Base-by-base conservation (phyloP, 345 rosid genomes). In the Zanthoxylum bungeanum region DNA sequence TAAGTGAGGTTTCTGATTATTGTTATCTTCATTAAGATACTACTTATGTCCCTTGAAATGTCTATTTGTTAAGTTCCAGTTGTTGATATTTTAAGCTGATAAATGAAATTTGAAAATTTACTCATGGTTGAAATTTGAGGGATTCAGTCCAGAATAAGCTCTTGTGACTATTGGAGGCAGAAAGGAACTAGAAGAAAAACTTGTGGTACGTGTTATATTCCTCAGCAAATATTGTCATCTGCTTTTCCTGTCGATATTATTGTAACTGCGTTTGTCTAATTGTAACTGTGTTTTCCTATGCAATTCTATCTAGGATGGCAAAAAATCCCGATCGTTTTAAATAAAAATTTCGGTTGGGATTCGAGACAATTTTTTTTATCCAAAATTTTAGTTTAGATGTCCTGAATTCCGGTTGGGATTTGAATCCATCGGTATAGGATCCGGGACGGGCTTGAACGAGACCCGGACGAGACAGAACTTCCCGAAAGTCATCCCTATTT, bases 141-240 rank as follows among this genome's bases (percentile, higher is more conserved):
- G 98, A 7, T 94, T 94, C 72, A 92, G 96, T 77, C 97, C 98
- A 4, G 98, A 92, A 53, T 76, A 92, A 68, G 98, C 98, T 22
- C 78, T 94, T 33, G 98, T 94, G 22, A 92, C 98, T 5, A 80
- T 94, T 53, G 95, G 96, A 33, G 98, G 98, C 5, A 97, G 98
- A 22, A 88, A 94, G 70, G 98, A 94, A 52, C 95, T 94, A 14
- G 93, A 94, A 82, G 98, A 94, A 82, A 94, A 92, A 82, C 98
- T 94, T 77, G 98, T 92, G 96, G 98, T 92, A 84, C 64, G 55
- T n/a, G n/a, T n/a, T 71, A 67, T 70, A 64, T 79, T n/a, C n/a
- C n/a, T 76, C 4, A 42, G 73, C 25, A 31, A 0, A 8, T 5
- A 40, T 27, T 19, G 36, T 34, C 40, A 30, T n/a, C 40, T 34